Evolutionary conservation across 78 protist species (phyloP).

Genomic region (Dictyostelium brefeldianum): DNA sequence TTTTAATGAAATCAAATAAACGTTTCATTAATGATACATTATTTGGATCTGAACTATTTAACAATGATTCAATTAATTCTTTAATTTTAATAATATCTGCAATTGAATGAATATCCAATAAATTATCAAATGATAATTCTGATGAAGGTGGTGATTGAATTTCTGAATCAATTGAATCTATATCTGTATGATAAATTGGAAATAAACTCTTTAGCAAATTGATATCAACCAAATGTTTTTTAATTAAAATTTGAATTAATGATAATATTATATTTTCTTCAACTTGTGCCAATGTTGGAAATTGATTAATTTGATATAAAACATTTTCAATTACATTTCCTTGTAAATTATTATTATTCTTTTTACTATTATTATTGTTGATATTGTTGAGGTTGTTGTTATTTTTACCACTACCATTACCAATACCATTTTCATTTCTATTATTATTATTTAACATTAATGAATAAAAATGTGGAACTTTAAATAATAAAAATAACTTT

Average conservation of each 20-base stretch:
- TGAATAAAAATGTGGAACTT: conserved; percentile 34
- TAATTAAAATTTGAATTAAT: conserved; percentile 28
- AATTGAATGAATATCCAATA: conserved; percentile 9
- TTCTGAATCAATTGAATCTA: conserved; percentile 20
- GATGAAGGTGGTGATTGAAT: not conserved
- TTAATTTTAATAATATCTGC: conserved; percentile 5
- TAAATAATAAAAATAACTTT: conserved; percentile 23
- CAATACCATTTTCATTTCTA: not conserved
- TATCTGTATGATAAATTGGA: conserved; percentile 2
- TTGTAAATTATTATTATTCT: not conserved
- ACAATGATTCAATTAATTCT: conserved; percentile 32
- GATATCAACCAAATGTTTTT: conserved; percentile 27
- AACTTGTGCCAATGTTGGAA: not conserved
- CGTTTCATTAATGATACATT: not conserved
- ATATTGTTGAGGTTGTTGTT: not conserved
- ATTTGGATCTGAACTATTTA: conserved; percentile 16
- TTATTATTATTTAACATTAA: not conserved
- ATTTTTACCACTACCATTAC: not conserved
- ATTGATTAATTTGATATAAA: conserved; percentile 4
- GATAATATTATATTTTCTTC: conserved; percentile 7
- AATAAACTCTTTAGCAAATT: not conserved
- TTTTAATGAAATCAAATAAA: not conserved
- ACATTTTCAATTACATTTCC: conserved; percentile 11
- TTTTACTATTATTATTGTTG: not conserved
- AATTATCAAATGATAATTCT: conserved; percentile 27